Base-by-base conservation (phyloP, 805 yeast genomes). In the Candida koratica region DNA sequence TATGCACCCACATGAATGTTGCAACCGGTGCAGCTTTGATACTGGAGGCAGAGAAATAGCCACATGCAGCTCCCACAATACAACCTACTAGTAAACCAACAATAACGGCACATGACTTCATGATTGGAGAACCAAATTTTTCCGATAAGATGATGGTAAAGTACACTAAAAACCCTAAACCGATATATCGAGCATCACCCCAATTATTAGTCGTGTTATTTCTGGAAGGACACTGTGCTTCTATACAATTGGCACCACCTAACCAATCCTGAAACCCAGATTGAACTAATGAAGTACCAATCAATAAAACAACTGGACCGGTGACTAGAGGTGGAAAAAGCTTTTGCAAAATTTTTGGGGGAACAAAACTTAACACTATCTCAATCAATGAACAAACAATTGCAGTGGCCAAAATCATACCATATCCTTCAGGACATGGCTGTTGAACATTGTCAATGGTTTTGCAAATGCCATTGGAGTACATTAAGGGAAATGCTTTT, bases 71-170 rank as follows among this genome's bases (percentile, higher is more conserved):
- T 24, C 93, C 95, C 32, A 88, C 93, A 43, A 88, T 84, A 67
- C 96, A 87, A 20, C 96, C 96, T 24, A 85, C 78, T 17, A 89
- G 62, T 40, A 88, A 67, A 24, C 96, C 96, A 25, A 81, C 63
- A 48, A 88, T 84, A 34, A 88, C 95, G 1, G 96, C 93, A 72
- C 96, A 87, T 2, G 95, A 84, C 55, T 84, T 86, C 93, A 88
- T 84, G 52, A 88, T 83, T 37, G 97, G 97, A 14, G 96, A 78
- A 17, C 97, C 97, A 73, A 83, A 88, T 55, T 78, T 77, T 59
- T 89, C 96, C 51, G 83, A 74, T 20, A 86, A 37, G 38, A 88
- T 71, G 51, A 89, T 86, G 5, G 85, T 67, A 17, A 77, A 71
- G 52, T 75, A 84, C 8, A 87, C 96, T 23, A 81, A 61, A 69